A percentile compares a stretch with the other conserved stretches of the same genome.
Evolutionary conservation across 225 moss, liverwort and hornwort genomes (phyloP).

Genomic region (Bryoerythrophyllum caledonicum): DNA sequence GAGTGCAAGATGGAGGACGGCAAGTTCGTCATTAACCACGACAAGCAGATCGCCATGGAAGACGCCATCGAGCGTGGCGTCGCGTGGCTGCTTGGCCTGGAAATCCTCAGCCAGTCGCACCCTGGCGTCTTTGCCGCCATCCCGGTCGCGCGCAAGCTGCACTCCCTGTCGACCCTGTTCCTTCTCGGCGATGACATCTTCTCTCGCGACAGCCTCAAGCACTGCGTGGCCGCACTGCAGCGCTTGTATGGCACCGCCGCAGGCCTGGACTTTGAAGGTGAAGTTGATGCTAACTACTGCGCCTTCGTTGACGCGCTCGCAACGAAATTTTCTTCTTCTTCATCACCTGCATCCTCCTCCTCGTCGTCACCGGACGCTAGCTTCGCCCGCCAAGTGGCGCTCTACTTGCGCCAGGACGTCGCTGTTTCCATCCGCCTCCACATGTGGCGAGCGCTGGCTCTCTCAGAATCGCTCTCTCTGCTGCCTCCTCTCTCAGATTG

Average conservation of each 20-base stretch:
- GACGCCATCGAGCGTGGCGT: slow-evolving; percentile 35
- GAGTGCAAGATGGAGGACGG: slow-evolving; percentile 46
- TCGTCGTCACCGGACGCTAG: slow-evolving; percentile 18
- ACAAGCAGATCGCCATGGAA: slow-evolving; percentile 27
- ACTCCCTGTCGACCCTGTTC: slow-evolving; percentile 40
- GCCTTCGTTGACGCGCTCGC: slow-evolving; percentile 28
- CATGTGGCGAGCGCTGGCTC: slow-evolving; percentile 29
- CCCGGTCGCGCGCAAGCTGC: slow-evolving; percentile 37
- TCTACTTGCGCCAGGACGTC: slow-evolving; percentile 47
- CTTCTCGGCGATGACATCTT: slow-evolving; percentile 37
- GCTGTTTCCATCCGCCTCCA: slow-evolving; percentile 32
- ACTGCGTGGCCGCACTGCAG: slow-evolving; percentile 22
- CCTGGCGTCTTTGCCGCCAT: slow-evolving; percentile 20
- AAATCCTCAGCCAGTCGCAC: slow-evolving; percentile 35
- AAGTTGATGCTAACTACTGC: slow-evolving; percentile 27
- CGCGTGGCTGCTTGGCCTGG: slow-evolving; percentile 41
- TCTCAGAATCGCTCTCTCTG: slow-evolving; percentile 10
- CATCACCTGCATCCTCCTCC: neutral
- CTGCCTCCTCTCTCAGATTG: slow-evolving; percentile 39
- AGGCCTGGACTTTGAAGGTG: slow-evolving; percentile 37
- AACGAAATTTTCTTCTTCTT: slow-evolving; percentile 27
- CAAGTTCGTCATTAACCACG: slow-evolving; percentile 35
- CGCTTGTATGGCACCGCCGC: slow-evolving; percentile 17
- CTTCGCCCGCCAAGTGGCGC: slow-evolving; percentile 40
- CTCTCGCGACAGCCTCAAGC: slow-evolving; percentile 21